These are phyloP conservation scores for Geranium brycei DNA, from an alignment of 345 rosid genomes.

Conservation along the genomic window DNA sequence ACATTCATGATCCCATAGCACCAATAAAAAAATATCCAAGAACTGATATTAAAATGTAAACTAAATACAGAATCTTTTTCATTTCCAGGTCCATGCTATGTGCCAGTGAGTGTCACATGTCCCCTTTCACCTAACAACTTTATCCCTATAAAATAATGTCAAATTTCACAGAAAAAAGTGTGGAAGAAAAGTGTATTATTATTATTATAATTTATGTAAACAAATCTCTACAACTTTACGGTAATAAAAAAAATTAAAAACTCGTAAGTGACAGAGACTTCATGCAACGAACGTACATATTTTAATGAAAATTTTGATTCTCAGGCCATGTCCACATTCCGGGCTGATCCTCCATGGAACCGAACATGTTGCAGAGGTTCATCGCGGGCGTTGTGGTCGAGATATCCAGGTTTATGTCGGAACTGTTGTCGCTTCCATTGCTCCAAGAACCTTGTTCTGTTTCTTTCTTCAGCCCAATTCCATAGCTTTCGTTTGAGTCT, in stretches of 20 bases:
- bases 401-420: constrained; percentile 38
- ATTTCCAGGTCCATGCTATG: neutral
- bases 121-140: neutral
- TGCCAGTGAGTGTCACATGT: neutral
- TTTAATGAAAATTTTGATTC: neutral
- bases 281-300: too few relatives aligned
- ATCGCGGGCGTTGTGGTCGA: constrained; percentile 21
- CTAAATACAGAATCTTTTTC: too few relatives aligned
- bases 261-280: too few relatives aligned
- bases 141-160: neutral
- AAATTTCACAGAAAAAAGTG: neutral
- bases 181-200: neutral
- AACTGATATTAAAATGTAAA: too few relatives aligned
- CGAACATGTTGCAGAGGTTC: constrained; percentile 4
- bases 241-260: too few relatives aligned
- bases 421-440: constrained; percentile 52
- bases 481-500: constrained; percentile 32
- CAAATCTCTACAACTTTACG: neutral
- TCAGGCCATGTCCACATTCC: neutral
- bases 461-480: constrained; percentile 39
- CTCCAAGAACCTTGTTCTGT: constrained; percentile 52
- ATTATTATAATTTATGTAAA: too few relatives aligned
- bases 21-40: too few relatives aligned
- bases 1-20: neutral
- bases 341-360: neutral